A percentile compares a stretch with the other conserved stretches of the same genome.
phyloP scores from a whole-genome alignment of 345 rosid genomes.

The Salix koriyanagi region DNA sequence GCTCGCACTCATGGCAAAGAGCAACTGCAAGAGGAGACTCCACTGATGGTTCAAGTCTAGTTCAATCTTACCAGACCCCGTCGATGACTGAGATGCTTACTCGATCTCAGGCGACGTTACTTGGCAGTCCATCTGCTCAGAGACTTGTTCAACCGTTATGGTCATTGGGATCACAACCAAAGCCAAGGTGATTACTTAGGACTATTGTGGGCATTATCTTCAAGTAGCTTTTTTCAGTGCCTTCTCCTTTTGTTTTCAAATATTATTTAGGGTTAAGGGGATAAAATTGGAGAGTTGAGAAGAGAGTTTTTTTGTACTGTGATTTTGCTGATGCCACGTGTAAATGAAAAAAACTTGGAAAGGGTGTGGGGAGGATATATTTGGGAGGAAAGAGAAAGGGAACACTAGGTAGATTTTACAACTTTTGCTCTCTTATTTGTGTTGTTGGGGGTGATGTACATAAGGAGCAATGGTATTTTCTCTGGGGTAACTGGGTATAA shows the following conservation, averaged over 20 bases:
- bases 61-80: constrained; percentile 82
- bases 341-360: constrained; percentile 46
- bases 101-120: constrained; percentile 60
- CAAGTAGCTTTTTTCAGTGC: constrained; percentile 2
- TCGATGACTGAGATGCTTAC: constrained; percentile 91
- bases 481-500: constrained; percentile 30
- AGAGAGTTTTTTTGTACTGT: constrained; percentile 13
- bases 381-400: constrained; percentile 23
- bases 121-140: constrained; percentile 57
- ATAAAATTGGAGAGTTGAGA: constrained; percentile 16
- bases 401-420: constrained; percentile 28
- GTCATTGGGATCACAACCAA: constrained; percentile 62
- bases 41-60: constrained; percentile 73
- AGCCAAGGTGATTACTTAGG: constrained; percentile 52
- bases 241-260: constrained; percentile 17
- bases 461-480: constrained; percentile 30
- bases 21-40: constrained; percentile 97
- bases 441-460: constrained; percentile 47
- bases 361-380: constrained; percentile 21
- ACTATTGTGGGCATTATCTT: background rate
- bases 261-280: constrained; percentile 24
- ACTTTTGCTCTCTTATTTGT: constrained; percentile 24
- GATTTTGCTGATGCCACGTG: constrained; percentile 31
- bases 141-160: constrained; percentile 59
- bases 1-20: constrained; percentile 99